phyloP scores from a whole-genome alignment of 208 protist species.

The Acanthamoeba royreba region DNA sequence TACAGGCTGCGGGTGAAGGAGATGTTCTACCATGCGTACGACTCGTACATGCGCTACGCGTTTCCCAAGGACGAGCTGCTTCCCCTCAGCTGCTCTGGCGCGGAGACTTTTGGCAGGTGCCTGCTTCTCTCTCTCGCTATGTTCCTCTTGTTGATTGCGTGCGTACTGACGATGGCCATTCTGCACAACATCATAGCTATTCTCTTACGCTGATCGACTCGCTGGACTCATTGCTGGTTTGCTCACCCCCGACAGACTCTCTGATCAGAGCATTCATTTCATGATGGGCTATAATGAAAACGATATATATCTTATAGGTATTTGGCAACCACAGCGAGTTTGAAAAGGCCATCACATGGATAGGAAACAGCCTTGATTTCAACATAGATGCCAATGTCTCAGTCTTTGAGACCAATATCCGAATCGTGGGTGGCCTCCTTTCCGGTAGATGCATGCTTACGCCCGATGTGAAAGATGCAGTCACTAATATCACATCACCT shows the following conservation, averaged over 20 bases:
- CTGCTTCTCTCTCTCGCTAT: too few relatives aligned
- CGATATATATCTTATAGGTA: background rate
- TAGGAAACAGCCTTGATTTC: slow-evolving; percentile 76
- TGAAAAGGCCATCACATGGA: slow-evolving; percentile 69
- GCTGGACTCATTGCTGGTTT: slow-evolving; percentile 64
- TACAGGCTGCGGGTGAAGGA: slow-evolving; percentile 71
- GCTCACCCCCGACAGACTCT: background rate
- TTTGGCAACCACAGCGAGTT: slow-evolving; percentile 71
- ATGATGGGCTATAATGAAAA: background rate
- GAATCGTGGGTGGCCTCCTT: slow-evolving; percentile 85
- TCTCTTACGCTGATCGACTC: slow-evolving; percentile 85
- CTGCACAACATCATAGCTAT: too few relatives aligned
- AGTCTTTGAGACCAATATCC: slow-evolving; percentile 89
- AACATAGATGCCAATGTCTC: slow-evolving; percentile 80
- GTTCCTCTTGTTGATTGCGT: slow-evolving; percentile 52
- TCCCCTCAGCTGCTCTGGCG: slow-evolving; percentile 75
- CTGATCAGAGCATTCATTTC: background rate
- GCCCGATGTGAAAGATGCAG: too few relatives aligned
- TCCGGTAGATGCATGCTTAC: background rate
- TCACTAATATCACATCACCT: too few relatives aligned
- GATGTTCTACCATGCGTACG: slow-evolving; percentile 87
- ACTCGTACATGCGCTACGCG: slow-evolving; percentile 84
- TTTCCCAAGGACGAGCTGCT: slow-evolving; percentile 89
- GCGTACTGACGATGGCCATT: too few relatives aligned
- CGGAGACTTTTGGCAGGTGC: slow-evolving; percentile 24